Percentiles rank a stretch among this genome's conserved stretches.
These are phyloP conservation scores for Rhizoclosmatium sp. DNA, from an alignment of 192 early-diverging fungal genomes.

Conservation along the genomic window DNA sequence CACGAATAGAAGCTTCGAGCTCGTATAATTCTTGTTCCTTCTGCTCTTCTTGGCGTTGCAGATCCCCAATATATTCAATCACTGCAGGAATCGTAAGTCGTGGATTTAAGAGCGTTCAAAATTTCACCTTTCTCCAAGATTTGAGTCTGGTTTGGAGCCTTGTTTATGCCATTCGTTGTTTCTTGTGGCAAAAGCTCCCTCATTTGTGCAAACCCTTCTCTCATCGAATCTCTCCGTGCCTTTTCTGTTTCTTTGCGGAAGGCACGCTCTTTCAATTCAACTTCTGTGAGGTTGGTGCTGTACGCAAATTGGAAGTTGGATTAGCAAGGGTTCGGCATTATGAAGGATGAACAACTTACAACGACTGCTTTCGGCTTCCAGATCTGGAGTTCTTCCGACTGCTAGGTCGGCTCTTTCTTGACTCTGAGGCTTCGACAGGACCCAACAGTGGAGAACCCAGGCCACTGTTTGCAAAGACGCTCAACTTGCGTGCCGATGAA, in stretches of 20 bases:
- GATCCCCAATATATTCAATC: not conserved
- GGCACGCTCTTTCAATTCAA: not conserved
- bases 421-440: not conserved
- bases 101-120: not conserved
- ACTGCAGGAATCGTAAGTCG: not conserved
- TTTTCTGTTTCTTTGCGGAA: slow-evolving; percentile 8
- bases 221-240: not conserved
- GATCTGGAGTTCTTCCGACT: too few relatives aligned
- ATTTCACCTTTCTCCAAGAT: not conserved
- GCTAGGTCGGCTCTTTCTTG: too few relatives aligned
- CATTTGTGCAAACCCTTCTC: not conserved
- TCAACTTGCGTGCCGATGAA: not conserved
- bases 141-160: not conserved
- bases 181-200: not conserved
- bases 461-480: not conserved
- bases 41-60: not conserved
- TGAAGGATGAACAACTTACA: too few relatives aligned
- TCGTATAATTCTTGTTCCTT: not conserved
- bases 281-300: not conserved
- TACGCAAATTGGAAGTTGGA: too few relatives aligned
- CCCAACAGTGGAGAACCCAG: not conserved
- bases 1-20: not conserved
- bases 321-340: too few relatives aligned
- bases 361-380: too few relatives aligned
- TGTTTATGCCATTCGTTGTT: not conserved